Evolutionary conservation across 2,329 filamentous ascomycete species (phyloP).

Genomic region (Cladosporium cucumerinum): DNA sequence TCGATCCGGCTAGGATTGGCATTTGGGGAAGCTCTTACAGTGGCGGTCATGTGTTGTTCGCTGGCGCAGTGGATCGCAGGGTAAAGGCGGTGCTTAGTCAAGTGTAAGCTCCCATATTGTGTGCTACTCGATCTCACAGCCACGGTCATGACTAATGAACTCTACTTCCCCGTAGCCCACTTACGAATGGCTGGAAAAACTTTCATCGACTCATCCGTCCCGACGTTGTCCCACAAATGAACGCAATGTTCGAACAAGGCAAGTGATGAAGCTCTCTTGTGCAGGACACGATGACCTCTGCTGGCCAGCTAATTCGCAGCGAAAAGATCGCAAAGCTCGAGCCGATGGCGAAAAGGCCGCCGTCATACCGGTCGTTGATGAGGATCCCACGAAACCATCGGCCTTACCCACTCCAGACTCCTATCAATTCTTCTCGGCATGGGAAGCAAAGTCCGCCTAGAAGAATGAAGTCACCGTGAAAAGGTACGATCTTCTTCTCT

Average conservation of each 20-base stretch:
- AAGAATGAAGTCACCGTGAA: slow-evolving; percentile 40
- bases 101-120: slow-evolving; percentile 27
- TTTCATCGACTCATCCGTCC: slow-evolving; percentile 35
- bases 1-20: slow-evolving; percentile 35
- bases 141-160: neutral
- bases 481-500: slow-evolving; percentile 20
- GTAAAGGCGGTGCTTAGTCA: slow-evolving; percentile 42
- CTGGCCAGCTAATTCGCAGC: neutral
- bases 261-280: neutral
- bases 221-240: slow-evolving; percentile 30
- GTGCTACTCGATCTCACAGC: neutral
- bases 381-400: slow-evolving; percentile 31
- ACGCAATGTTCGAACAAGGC: slow-evolving; percentile 24
- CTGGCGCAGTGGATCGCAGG: slow-evolving; percentile 39
- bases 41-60: slow-evolving; percentile 41
- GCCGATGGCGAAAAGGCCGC: slow-evolving; percentile 32
- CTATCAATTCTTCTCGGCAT: slow-evolving; percentile 35
- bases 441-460: slow-evolving; percentile 36
- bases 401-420: slow-evolving; percentile 37
- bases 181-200: slow-evolving; percentile 35
- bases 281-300: neutral
- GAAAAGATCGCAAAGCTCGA: slow-evolving; percentile 33
- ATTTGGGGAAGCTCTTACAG: slow-evolving; percentile 40
- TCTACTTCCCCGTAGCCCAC: neutral
- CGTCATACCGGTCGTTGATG: slow-evolving; percentile 34